These are phyloP conservation scores for Chenopodium suecicum DNA, from an alignment of 148 eudicot genomes.

Conservation along the genomic window DNA sequence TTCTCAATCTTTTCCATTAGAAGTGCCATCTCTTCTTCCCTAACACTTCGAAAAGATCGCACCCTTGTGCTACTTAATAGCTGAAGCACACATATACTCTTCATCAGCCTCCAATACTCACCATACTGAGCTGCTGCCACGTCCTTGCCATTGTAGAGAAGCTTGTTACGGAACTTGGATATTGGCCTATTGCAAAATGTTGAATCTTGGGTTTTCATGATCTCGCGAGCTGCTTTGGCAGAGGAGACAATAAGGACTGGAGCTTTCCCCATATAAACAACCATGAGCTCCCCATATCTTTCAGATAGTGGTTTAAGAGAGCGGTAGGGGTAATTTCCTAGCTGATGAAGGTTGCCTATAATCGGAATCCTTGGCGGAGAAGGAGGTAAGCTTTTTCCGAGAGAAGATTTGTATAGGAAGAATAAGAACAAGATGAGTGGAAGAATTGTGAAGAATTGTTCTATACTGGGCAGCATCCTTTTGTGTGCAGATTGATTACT, in stretches of 20 bases:
- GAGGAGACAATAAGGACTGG: slow-evolving; percentile 45
- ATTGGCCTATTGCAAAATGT: slow-evolving; percentile 38
- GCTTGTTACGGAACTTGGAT: slow-evolving; percentile 6
- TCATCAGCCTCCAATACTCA: slow-evolving; percentile 52
- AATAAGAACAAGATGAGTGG: slow-evolving; percentile 2
- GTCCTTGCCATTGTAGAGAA: slow-evolving; percentile 34
- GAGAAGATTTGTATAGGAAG: slow-evolving; percentile 14
- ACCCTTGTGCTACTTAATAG: slow-evolving; percentile 45
- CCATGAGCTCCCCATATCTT: slow-evolving; percentile 32
- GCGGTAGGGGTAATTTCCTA: slow-evolving; percentile 26
- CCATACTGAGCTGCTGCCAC: slow-evolving; percentile 36
- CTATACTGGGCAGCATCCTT: slow-evolving; percentile 1
- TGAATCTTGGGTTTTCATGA: slow-evolving; percentile 51
- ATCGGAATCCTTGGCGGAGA: slow-evolving; percentile 34
- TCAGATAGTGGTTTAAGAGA: slow-evolving; percentile 28
- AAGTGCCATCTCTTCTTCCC: slow-evolving; percentile 38
- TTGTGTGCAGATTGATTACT: background rate
- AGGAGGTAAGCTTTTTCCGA: slow-evolving; percentile 29
- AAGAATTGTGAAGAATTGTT: slow-evolving; percentile 7
- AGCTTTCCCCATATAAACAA: slow-evolving; percentile 25
- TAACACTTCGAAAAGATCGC: slow-evolving; percentile 29
- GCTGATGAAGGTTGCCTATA: slow-evolving; percentile 42
- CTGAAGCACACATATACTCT: slow-evolving; percentile 41
- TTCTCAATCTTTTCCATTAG: slow-evolving; percentile 20
- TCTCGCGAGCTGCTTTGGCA: slow-evolving; percentile 37